phyloP scores from a whole-genome alignment of 257 asterid species.

The Solanum chiquidenum region DNA sequence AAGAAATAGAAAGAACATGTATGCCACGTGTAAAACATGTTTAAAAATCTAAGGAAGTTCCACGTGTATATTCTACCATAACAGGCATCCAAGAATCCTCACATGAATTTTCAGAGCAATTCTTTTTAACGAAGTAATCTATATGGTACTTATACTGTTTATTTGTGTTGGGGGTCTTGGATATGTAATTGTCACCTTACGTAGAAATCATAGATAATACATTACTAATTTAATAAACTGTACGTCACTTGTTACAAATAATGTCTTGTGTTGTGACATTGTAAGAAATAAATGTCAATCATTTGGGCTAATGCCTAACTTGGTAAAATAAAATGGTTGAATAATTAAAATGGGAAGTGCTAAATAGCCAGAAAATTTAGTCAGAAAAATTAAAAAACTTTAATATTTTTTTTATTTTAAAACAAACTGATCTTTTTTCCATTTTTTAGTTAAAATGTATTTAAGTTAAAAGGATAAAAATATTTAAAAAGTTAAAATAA shows the following conservation, averaged over 20 bases:
- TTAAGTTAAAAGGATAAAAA: no score
- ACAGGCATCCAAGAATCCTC: neutral
- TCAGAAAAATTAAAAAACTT: no score
- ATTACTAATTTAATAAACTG: neutral
- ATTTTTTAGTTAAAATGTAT: no score
- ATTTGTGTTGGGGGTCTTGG: neutral
- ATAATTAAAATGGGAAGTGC: neutral
- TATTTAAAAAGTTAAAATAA: no score
- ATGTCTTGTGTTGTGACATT: neutral
- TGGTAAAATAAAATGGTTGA: neutral
- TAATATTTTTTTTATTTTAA: no score
- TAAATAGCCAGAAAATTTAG: no score
- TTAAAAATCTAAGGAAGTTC: neutral
- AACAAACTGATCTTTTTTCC: no score
- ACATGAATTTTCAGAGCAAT: neutral
- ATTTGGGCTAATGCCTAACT: neutral
- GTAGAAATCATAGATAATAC: neutral
- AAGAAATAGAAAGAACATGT: neutral
- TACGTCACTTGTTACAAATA: neutral
- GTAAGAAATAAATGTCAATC: neutral
- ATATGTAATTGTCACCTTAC: neutral
- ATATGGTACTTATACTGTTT: neutral
- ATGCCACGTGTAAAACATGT: neutral
- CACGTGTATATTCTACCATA: neutral
- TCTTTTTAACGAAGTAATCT: neutral